A percentile compares a stretch with the other conserved stretches of the same genome.
Evolutionary conservation across 495 filamentous ascomycete genomes (phyloP).

Genomic region (Xylaria curta): DNA sequence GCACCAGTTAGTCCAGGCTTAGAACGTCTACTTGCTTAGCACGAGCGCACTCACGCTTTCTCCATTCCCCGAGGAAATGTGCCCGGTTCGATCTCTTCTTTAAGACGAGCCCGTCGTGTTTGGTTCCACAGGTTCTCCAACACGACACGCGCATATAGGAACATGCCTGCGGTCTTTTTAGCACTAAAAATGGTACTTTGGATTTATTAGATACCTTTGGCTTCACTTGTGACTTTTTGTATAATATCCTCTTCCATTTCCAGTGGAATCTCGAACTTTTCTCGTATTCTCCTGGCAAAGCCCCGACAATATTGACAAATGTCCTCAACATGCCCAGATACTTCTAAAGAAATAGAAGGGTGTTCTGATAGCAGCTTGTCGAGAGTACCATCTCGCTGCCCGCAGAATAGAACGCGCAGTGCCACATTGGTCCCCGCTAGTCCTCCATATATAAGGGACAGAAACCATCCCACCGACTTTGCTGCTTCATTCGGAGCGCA

Average conservation of each 20-base stretch:
- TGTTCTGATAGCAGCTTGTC: constrained; percentile 15
- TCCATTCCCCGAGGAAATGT: constrained; percentile 5
- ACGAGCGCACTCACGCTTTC: neutral
- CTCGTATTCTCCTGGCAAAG: neutral
- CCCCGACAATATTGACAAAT: constrained; percentile 18
- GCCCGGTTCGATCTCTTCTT: constrained; percentile 7
- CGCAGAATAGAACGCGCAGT: constrained; percentile 24
- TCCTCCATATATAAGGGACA: constrained; percentile 13
- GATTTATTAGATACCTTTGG: constrained; percentile 16
- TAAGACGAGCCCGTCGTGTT: neutral
- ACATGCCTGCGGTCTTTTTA: constrained; percentile 17
- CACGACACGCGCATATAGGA: constrained; percentile 26
- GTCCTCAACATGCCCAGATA: constrained; percentile 8
- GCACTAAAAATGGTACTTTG: neutral
- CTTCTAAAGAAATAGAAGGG: constrained; percentile 9
- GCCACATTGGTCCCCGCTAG: neutral
- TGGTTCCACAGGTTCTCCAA: constrained; percentile 22
- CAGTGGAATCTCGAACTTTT: constrained; percentile 15
- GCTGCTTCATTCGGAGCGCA: constrained; percentile 13
- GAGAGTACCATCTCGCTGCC: constrained; percentile 24
- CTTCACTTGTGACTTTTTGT: neutral
- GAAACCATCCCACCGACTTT: constrained; percentile 22
- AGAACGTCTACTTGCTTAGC: neutral
- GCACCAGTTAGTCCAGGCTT: neutral
- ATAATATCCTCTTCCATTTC: constrained; percentile 3